These are phyloP conservation scores for Lyophyllum semitale DNA, from an alignment of 768 basidiomycete genomes.

Conservation along the genomic window DNA sequence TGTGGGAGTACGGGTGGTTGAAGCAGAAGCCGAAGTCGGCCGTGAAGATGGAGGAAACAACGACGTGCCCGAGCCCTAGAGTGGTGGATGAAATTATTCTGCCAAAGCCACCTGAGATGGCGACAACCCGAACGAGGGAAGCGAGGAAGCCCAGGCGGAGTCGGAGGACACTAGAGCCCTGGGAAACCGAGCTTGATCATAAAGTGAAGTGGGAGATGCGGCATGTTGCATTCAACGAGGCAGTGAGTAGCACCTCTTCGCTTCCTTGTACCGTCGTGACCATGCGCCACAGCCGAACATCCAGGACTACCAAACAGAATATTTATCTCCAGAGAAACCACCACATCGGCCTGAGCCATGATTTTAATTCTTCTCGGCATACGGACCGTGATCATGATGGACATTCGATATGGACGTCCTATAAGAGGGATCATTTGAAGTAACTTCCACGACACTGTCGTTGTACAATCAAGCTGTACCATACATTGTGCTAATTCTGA, in stretches of 20 bases:
- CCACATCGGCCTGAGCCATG: neutral
- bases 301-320: constrained; percentile 5
- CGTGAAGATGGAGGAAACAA: constrained; percentile 3
- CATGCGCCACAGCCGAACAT: constrained; percentile 16
- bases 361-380: neutral
- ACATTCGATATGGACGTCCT: neutral
- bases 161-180: constrained; percentile 11
- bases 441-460: neutral
- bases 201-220: constrained; percentile 15
- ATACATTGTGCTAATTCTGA: constrained; percentile 12
- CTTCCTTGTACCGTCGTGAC: neutral
- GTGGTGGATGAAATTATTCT: constrained; percentile 14
- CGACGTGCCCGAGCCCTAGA: constrained; percentile 2
- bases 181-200: constrained; percentile 15
- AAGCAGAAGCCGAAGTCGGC: constrained; percentile 3
- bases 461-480: constrained; percentile 12
- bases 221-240: constrained; percentile 4
- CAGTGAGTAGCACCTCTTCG: neutral
- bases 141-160: constrained; percentile 5
- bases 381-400: neutral
- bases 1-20: constrained; percentile 13
- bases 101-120: constrained; percentile 14
- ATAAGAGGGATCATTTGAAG: too few relatives aligned
- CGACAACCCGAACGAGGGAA: neutral
- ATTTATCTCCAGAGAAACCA: constrained; percentile 5